Conservation (phyloP, 2,329 filamentous ascomycete genomes). For the Exophiala calicioides region DNA sequence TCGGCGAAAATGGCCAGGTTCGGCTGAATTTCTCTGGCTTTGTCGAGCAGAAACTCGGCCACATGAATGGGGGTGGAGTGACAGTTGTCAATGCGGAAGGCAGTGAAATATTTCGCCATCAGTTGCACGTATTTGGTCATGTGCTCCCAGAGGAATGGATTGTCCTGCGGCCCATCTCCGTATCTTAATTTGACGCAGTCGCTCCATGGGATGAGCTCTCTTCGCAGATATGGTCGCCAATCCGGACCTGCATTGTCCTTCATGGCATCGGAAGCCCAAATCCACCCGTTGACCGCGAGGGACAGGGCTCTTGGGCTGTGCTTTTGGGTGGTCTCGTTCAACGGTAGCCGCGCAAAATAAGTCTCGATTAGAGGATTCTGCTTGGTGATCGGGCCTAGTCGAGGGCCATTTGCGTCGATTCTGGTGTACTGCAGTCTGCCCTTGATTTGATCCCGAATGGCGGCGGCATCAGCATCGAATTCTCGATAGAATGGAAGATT, state of each 20-base stretch:
- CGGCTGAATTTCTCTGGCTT: conserved; percentile 83
- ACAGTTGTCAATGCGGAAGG: conserved; percentile 96
- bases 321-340: conserved; percentile 74
- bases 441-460: conserved; percentile 86
- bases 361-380: conserved; percentile 83
- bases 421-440: conserved; percentile 94
- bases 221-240: conserved; percentile 88
- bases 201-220: conserved; percentile 97
- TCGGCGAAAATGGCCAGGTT: conserved; percentile 92
- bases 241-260: conserved; percentile 88
- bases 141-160: conserved; percentile 90
- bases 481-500: conserved; percentile 90
- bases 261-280: conserved; percentile 95
- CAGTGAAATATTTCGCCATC: conserved; percentile 92
- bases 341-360: conserved; percentile 88
- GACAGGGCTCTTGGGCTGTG: conserved; percentile 76
- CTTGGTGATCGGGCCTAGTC: conserved; percentile 73
- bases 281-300: conserved; percentile 95
- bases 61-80: conserved; percentile 95
- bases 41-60: conserved; percentile 90
- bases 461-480: conserved; percentile 79
- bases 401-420: conserved; percentile 88
- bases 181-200: conserved; percentile 98
- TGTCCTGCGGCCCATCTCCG: conserved; percentile 76
- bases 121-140: conserved; percentile 91